These are phyloP conservation scores for Pleurotus tuoliensis DNA, from an alignment of 768 basidiomycete species.

Conservation along the genomic window DNA sequence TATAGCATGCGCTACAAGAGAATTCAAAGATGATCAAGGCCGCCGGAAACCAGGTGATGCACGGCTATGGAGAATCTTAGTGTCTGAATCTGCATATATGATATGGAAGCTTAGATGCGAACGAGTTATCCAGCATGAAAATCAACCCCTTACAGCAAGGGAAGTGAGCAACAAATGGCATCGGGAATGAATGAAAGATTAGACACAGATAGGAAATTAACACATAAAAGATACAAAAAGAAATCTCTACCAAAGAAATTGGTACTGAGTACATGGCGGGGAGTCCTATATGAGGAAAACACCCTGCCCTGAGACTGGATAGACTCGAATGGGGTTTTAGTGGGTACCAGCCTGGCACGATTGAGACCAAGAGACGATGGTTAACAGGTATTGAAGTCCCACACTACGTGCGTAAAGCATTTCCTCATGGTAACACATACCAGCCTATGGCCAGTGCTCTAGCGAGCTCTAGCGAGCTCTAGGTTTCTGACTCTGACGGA, in stretches of 20 bases:
- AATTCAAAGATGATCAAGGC: background rate
- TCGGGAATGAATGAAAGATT: slow-evolving; percentile 9
- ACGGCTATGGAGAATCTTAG: slow-evolving; percentile 13
- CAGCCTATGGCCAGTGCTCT: background rate
- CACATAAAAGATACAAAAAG: slow-evolving; percentile 5
- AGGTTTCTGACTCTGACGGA: background rate
- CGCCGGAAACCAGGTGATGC: background rate
- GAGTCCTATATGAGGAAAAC: slow-evolving; percentile 7
- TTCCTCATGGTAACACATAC: slow-evolving; percentile 9
- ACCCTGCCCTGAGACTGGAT: slow-evolving; percentile 14
- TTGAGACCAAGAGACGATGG: background rate
- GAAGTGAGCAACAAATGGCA: slow-evolving; percentile 14
- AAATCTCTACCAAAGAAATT: background rate
- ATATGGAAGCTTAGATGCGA: slow-evolving; percentile 18
- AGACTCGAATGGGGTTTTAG: slow-evolving; percentile 13
- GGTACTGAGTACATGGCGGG: slow-evolving; percentile 12
- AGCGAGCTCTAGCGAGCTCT: background rate
- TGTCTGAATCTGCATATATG: slow-evolving; percentile 15
- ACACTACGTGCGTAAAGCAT: slow-evolving; percentile 13
- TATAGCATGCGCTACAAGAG: slow-evolving; percentile 13
- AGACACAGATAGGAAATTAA: slow-evolving; percentile 6
- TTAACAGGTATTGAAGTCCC: slow-evolving; percentile 7
- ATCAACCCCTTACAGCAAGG: background rate
- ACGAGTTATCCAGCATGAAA: slow-evolving; percentile 12
- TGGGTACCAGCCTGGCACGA: slow-evolving; percentile 11